Base-by-base conservation (phyloP, 352 stramenopile species). In the Pythium aphanidermatum region DNA sequence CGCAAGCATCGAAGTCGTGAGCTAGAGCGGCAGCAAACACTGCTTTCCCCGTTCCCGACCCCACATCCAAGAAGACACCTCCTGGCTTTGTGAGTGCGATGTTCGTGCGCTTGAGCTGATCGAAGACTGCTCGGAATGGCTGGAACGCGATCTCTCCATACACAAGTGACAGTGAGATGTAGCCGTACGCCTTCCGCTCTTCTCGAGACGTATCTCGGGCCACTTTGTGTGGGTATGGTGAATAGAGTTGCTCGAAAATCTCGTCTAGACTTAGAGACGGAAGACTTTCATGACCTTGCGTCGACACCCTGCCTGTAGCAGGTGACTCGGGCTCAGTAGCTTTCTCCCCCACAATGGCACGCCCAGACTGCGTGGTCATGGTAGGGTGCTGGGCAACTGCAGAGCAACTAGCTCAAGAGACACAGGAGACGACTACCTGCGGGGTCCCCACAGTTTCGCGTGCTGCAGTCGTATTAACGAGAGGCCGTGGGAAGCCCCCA, bases 71-170 rank as follows among this genome's bases (percentile, higher is more conserved):
- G 51, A 96, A 96, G 12, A 69, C 58, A 1, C 83, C 85, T 3
- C 82, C 83, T 7, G 74, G 70, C 23, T 80, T 75, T 8, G 51
- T 55, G 29, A 95, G 51, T 23, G 82, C 70, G 34, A 82, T 59
- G 41, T 86, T 65, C 42, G 58, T 72, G 14, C 68, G 69, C 50
- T 84, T 83, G 31, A 88, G 34, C 23, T 71, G 41, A 23, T 83
- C 67, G n/a, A 88, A 31, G 25, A 88, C 70, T n/a, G 41, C 46
- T 43, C 70, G 67, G 58, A 96, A 92, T 5, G 82, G 68, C 21
- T 63, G 60, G 53, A 95, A 96, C 5, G 72, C 75, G 51, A 96
- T 89, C 61, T 96, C 86, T 8, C 87, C 86, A 48, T 96, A 96
- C 51, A 92, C 78, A 12, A 96, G 63, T 28, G 74, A 82, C 26